These are phyloP conservation scores for Diatrype stigma DNA, from an alignment of 2,329 filamentous ascomycete species.

Conservation along the genomic window DNA sequence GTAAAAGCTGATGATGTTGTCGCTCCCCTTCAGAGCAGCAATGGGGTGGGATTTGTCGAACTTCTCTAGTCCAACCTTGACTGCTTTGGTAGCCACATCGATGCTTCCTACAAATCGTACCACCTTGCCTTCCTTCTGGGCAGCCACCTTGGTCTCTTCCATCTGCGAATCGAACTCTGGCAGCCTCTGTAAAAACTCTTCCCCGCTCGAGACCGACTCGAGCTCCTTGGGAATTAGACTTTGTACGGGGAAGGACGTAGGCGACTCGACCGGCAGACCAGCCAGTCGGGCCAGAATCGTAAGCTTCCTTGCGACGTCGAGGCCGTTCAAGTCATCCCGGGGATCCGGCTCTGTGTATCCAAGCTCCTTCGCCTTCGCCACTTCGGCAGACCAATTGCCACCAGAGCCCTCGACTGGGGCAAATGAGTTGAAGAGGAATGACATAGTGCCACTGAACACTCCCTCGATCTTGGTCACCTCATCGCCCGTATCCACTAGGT, in stretches of 20 bases:
- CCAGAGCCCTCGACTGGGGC: slow-evolving; percentile 72
- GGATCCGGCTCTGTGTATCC: slow-evolving; percentile 91
- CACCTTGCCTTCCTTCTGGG: slow-evolving; percentile 83
- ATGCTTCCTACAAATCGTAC: slow-evolving; percentile 92
- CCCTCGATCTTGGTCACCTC: slow-evolving; percentile 89
- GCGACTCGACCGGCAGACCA: slow-evolving; percentile 75
- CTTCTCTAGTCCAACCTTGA: slow-evolving; percentile 90
- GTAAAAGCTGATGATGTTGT: slow-evolving; percentile 99
- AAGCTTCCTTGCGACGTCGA: slow-evolving; percentile 91
- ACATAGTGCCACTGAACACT: slow-evolving; percentile 96
- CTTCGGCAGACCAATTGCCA: slow-evolving; percentile 85
- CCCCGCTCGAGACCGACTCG: slow-evolving; percentile 69
- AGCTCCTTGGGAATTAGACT: slow-evolving; percentile 87
- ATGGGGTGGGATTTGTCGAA: slow-evolving; percentile 87
- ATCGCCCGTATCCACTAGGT: slow-evolving; percentile 92
- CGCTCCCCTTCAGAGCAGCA: slow-evolving; percentile 90
- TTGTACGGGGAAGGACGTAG: slow-evolving; percentile 88
- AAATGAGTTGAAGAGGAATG: slow-evolving; percentile 97
- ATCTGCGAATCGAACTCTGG: slow-evolving; percentile 84
- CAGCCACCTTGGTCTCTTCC: slow-evolving; percentile 81
- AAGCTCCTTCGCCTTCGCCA: slow-evolving; percentile 84
- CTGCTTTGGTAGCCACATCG: slow-evolving; percentile 72
- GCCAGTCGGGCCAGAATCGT: slow-evolving; percentile 88
- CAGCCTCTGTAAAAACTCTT: slow-evolving; percentile 80
- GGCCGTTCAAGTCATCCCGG: slow-evolving; percentile 78